A percentile compares a stretch with the other conserved stretches of the same genome.
Conservation (phyloP, 345 rosid genomes). For the Sonneratia alba region DNA sequence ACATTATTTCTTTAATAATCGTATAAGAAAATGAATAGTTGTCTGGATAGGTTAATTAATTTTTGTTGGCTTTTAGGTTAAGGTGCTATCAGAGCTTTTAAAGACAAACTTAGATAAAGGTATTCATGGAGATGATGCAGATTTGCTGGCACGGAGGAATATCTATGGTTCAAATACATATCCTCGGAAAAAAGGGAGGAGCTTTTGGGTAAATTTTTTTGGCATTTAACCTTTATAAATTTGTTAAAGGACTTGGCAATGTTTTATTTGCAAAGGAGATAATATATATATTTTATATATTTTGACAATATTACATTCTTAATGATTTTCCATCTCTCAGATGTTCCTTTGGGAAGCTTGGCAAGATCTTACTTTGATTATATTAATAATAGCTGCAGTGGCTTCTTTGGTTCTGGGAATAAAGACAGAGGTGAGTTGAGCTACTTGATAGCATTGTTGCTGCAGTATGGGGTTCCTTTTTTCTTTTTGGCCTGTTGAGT, state of each 20-base stretch:
- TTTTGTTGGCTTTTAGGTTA: slow-evolving; percentile 34
- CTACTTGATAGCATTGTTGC: not conserved
- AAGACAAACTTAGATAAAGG: slow-evolving; percentile 78
- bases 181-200: slow-evolving; percentile 84
- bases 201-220: slow-evolving; percentile 53
- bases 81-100: slow-evolving; percentile 48
- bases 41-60: not conserved
- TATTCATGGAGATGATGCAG: slow-evolving; percentile 62
- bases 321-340: slow-evolving; percentile 22
- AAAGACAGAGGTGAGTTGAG: slow-evolving; percentile 74
- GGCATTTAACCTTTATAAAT: not conserved
- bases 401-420: slow-evolving; percentile 89
- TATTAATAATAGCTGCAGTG: slow-evolving; percentile 84
- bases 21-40: slow-evolving; percentile 1
- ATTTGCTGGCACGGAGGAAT: slow-evolving; percentile 47
- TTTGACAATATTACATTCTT: not conserved
- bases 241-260: too few relatives aligned
- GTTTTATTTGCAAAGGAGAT: not conserved
- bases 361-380: slow-evolving; percentile 82
- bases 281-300: not conserved
- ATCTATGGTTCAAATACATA: slow-evolving; percentile 87
- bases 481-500: not conserved
- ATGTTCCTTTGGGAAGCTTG: slow-evolving; percentile 86
- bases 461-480: not conserved
- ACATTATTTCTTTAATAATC: not conserved